Evolutionary conservation across 1,139 yeast genomes (phyloP), one percentile per base, ranked within the genome.

Genomic region (Taphrina confusa): DNA sequence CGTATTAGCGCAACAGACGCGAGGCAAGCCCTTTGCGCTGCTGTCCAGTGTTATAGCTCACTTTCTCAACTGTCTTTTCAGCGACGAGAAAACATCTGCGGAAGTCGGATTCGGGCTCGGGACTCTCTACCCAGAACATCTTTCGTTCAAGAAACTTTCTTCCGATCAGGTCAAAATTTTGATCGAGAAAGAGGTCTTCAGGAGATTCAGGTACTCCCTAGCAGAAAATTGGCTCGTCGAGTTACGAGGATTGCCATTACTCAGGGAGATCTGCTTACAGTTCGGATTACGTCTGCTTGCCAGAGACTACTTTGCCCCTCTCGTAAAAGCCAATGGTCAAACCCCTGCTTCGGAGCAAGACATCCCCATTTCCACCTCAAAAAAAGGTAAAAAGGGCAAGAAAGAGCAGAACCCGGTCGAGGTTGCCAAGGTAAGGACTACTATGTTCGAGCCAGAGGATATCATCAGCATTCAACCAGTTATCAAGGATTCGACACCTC

Each of bases 241-340:
- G 6, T 66, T 78, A 50, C 74, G 72, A 42, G 77, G 80, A 14
- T 66, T 74, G 28, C 80, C 80, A 62, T 71, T 89, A 60, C 76
- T 88, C 70, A 82, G 92, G 74, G 89, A 85, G 65, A 78, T 90
- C 64, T 84, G 96, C 14, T 69, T 78, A 61, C 85, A 87, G 73
- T 82, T 84, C 66, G 98, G 98, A 74, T 81, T 92, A 62, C 98
- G 92, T 75, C 85, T 96, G 88, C 75, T 76, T 66, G 72, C 81
- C n/a, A 78, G 75, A 64, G 72, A 76, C 18, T 84, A 81, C 70
- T 75, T 72, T 12, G 82, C 82, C 4, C 50, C 36, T 4, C 31
- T 31, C 4, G 20, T 28, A 22, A 23, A 31, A 20, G 28, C 33
- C 8, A 34, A 57, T 12, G 55, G 57, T 9, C 39, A 25, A 70